Conservation (phyloP, 305 asterid species). For the Fraxinus platypoda region DNA sequence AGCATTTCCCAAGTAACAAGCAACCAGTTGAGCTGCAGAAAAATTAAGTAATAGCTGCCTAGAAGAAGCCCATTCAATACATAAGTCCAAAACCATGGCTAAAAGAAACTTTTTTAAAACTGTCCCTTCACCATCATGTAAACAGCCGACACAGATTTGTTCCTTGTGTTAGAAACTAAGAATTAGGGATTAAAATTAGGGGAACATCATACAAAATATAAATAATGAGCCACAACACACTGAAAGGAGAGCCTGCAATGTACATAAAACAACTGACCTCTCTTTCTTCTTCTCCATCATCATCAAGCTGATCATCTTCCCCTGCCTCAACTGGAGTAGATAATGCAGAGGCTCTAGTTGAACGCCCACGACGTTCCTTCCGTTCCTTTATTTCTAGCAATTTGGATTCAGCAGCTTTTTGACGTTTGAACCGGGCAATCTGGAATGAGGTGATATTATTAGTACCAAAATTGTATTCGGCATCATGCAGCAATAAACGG, state of each 20-base stretch:
- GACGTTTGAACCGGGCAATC: slow-evolving; percentile 88
- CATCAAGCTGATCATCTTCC: slow-evolving; percentile 78
- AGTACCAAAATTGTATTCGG: background rate
- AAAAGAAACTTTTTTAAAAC: background rate
- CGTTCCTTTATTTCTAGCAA: slow-evolving; percentile 83
- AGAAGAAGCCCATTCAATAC: background rate
- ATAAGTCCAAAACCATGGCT: background rate
- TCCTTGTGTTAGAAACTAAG: background rate
- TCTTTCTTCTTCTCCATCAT: slow-evolving; percentile 96
- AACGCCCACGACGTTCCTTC: slow-evolving; percentile 92
- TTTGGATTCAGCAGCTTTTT: slow-evolving; percentile 86
- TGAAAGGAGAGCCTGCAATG: background rate
- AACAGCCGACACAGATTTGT: background rate
- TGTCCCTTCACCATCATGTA: slow-evolving; percentile 18
- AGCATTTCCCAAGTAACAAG: background rate
- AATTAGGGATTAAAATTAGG: background rate
- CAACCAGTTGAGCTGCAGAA: background rate
- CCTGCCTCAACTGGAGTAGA: slow-evolving; percentile 72
- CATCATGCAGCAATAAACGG: background rate
- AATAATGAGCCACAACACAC: background rate
- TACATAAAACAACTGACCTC: slow-evolving; percentile 55
- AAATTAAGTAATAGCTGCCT: background rate
- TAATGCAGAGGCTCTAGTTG: slow-evolving; percentile 89
- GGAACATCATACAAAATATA: background rate
- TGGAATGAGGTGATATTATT: slow-evolving; percentile 32